Percentiles rank a stretch among this genome's conserved stretches.
phyloP scores from a whole-genome alignment of 805 yeast species.

The Saccharomycopsis amapae region DNA sequence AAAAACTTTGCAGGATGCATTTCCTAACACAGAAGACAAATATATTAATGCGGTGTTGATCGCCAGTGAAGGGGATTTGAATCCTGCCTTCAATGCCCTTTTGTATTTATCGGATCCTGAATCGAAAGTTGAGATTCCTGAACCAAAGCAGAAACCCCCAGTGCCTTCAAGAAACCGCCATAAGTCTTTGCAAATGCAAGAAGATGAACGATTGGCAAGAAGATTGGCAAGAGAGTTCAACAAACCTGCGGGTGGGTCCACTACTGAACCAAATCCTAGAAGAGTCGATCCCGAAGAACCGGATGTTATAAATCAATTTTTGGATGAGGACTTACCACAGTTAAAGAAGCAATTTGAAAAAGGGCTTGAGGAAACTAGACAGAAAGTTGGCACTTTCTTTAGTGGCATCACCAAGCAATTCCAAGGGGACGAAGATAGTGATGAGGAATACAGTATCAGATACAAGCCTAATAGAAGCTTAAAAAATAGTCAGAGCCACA shows the following conservation, averaged over 20 bases:
- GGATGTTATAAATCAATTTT: slow-evolving; percentile 39
- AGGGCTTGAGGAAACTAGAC: slow-evolving; percentile 75
- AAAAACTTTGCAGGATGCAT: slow-evolving; percentile 71
- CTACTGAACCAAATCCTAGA: slow-evolving; percentile 7
- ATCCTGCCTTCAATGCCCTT: slow-evolving; percentile 84
- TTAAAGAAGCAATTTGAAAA: slow-evolving; percentile 61
- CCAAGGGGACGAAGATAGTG: slow-evolving; percentile 27
- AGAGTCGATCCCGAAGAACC: slow-evolving; percentile 7
- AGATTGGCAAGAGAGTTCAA: slow-evolving; percentile 58
- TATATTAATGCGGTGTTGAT: slow-evolving; percentile 72
- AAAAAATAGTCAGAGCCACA: too few relatives aligned
- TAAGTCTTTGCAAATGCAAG: slow-evolving; percentile 39
- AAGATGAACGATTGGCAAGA: slow-evolving; percentile 81
- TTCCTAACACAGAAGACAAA: slow-evolving; percentile 69
- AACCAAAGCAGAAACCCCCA: slow-evolving; percentile 26
- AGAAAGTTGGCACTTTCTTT: slow-evolving; percentile 73
- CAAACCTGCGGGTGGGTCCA: slow-evolving; percentile 18
- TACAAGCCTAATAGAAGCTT: not conserved
- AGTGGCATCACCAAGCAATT: slow-evolving; percentile 52
- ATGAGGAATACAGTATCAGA: slow-evolving; percentile 13
- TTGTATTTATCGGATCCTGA: slow-evolving; percentile 71
- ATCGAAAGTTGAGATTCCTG: slow-evolving; percentile 27
- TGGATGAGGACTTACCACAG: slow-evolving; percentile 48
- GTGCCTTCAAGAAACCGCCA: slow-evolving; percentile 28
- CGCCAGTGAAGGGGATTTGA: slow-evolving; percentile 76